Evolutionary conservation across 495 filamentous ascomycete genomes (phyloP), one percentile per base, ranked within the genome.

Genomic region (Mytilinidion resinicola): DNA sequence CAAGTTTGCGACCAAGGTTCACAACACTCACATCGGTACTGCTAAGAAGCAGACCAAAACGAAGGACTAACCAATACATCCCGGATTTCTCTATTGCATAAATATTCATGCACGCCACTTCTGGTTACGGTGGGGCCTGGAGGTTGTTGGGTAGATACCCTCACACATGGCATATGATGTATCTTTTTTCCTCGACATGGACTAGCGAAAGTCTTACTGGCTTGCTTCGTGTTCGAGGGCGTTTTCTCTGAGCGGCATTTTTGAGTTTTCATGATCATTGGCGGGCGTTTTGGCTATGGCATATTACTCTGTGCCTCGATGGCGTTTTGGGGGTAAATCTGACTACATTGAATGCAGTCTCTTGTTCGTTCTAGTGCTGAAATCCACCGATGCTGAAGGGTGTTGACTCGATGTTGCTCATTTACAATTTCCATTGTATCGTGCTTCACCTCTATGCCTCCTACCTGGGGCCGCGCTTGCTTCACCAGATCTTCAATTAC

Each of bases 1-100:
- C 69, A 87, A 95, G 68, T 99, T 99, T 75, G 93, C 95, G 14
- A 93, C 89, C 10, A 97, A 97, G 78, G 91, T 84, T 41, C 87
- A 91, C 74, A 91, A 91, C 66, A 92, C 89, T 11, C 88, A 95
- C 68, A 92, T 95, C 66, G 89, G 89, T 49, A 90, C 88, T 0
- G 89, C 89, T 42, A 91, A 87, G 77, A 81, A 82, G 62, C 85
- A 87, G 59, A 82, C 81, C 17, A 89, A 86, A 69, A 73, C 82
- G 53, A 75, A 74, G 58, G 79, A 81, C 53, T 68, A 64, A 66
- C 19, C 51, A 43, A 4, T 3, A 30, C 25, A 30, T 30, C 25
- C 25, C 6, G 25, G 25, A 1, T 46, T 49, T 19, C 46, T 25
- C 8, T 19, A 1, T 5, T 25, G 46, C 2, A 12, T 25, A 49